Evolutionary conservation across 1,284 basidiomycete genomes (phyloP).

Genomic region (Rhodotorula sp.): DNA sequence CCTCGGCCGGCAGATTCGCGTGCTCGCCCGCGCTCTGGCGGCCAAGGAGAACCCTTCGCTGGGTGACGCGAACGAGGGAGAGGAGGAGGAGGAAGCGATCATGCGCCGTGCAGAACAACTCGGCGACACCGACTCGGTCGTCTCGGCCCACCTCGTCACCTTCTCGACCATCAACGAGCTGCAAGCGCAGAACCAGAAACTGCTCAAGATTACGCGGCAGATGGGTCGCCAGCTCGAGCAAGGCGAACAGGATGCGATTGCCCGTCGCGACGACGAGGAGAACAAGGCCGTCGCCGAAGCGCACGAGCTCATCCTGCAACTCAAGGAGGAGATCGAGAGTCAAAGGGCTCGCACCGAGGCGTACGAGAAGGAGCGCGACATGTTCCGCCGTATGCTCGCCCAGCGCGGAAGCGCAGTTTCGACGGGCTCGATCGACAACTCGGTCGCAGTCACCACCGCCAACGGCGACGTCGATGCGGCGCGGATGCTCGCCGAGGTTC

Average conservation of each 20-base stretch:
- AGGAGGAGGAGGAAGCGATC: constrained; percentile 50
- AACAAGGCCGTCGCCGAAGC: constrained; percentile 80
- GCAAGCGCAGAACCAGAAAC: constrained; percentile 84
- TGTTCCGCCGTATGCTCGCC: constrained; percentile 70
- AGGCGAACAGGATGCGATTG: constrained; percentile 45
- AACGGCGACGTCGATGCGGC: constrained; percentile 34
- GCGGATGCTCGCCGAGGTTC: constrained; percentile 61
- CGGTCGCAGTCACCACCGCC: constrained; percentile 47
- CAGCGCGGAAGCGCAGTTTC: constrained; percentile 29
- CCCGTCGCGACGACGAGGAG: constrained; percentile 51
- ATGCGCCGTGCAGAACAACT: constrained; percentile 54
- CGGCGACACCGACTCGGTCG: constrained; percentile 65
- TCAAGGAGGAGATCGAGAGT: constrained; percentile 70
- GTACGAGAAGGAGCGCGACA: constrained; percentile 81
- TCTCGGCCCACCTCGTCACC: constrained; percentile 83
- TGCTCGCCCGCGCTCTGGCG: constrained; percentile 72
- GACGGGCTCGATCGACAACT: neutral
- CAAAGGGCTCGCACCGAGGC: constrained; percentile 71
- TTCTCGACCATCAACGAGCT: constrained; percentile 77
- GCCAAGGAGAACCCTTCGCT: constrained; percentile 70
- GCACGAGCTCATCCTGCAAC: constrained; percentile 73
- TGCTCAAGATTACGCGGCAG: constrained; percentile 78
- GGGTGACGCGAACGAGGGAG: constrained; percentile 50
- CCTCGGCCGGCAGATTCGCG: constrained; percentile 79
- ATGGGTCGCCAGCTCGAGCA: constrained; percentile 48